These are phyloP conservation scores for Allium cepa DNA, from an alignment of 106 monocot genomes.

Conservation along the genomic window DNA sequence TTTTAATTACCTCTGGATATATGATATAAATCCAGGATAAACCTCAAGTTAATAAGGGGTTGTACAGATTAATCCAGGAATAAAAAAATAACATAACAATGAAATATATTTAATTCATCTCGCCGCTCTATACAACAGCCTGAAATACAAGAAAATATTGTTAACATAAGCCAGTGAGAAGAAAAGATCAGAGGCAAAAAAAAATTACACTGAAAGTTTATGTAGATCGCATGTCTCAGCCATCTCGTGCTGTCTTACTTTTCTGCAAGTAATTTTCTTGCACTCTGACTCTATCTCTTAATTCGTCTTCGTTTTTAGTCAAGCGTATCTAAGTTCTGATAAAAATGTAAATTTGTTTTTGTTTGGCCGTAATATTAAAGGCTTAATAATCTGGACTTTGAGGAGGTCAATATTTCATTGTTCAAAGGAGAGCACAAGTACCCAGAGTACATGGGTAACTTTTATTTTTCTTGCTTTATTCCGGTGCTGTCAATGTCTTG, in stretches of 20 bases:
- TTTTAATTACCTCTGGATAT: too few species aligned
- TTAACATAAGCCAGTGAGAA: neutral
- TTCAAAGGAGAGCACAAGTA: slow-evolving; percentile 50
- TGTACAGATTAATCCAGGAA: too few species aligned
- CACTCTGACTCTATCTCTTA: too few species aligned
- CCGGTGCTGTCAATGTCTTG: neutral
- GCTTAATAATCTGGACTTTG: slow-evolving; percentile 76
- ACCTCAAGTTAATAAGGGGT: too few species aligned
- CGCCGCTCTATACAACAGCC: too few species aligned
- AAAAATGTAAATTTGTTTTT: neutral
- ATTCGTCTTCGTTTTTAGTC: neutral
- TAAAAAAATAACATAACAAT: too few species aligned
- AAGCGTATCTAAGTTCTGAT: neutral
- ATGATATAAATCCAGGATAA: too few species aligned
- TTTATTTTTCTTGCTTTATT: neutral
- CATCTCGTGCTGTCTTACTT: slow-evolving; percentile 78
- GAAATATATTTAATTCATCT: too few species aligned
- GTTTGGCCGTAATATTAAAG: slow-evolving; percentile 12
- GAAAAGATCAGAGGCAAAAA: slow-evolving; percentile 7
- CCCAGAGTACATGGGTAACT: slow-evolving; percentile 57
- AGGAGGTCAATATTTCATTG: slow-evolving; percentile 65
- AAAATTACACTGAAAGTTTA: slow-evolving; percentile 58
- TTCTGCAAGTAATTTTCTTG: slow-evolving; percentile 76
- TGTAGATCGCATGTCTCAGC: slow-evolving; percentile 81
- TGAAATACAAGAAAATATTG: too few species aligned